These are phyloP conservation scores for Coniochaeta hoffmannii DNA, from an alignment of 2,329 filamentous ascomycete genomes.

Conservation along the genomic window DNA sequence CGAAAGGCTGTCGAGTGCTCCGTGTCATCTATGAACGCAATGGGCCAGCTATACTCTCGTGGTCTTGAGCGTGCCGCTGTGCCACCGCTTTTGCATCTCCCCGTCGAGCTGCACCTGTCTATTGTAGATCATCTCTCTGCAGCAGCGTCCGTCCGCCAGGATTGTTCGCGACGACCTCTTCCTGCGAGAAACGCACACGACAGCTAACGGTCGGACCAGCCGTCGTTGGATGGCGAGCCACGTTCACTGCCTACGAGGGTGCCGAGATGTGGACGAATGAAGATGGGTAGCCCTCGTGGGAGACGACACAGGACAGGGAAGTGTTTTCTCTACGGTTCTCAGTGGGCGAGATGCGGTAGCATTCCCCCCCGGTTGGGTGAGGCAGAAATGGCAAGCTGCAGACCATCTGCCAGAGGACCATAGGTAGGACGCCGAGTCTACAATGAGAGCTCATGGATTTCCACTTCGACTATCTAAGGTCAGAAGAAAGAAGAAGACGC, in stretches of 20 bases:
- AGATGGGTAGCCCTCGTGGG: background rate
- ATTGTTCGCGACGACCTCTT: background rate
- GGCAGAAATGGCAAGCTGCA: constrained; percentile 1
- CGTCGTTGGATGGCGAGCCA: constrained; percentile 2
- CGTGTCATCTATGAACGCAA: background rate
- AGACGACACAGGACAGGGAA: background rate
- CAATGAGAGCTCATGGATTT: too few relatives aligned
- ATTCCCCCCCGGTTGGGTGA: background rate
- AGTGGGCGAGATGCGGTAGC: background rate
- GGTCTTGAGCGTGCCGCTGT: background rate
- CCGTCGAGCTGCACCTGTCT: background rate
- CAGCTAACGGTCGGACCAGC: background rate
- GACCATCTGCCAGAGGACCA: background rate
- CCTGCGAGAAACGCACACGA: background rate
- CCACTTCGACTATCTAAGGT: too few relatives aligned
- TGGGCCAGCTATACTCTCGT: background rate
- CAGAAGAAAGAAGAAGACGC: too few relatives aligned
- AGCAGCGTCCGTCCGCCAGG: background rate
- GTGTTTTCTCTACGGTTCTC: background rate
- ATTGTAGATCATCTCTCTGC: background rate
- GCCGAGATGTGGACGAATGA: background rate
- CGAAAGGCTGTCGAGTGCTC: background rate
- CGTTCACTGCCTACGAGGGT: background rate
- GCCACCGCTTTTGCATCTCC: background rate
- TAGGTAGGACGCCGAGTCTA: background rate